Base-by-base conservation (phyloP, 2,329 filamentous ascomycete species). In the Pestalotiopsis sp. region DNA sequence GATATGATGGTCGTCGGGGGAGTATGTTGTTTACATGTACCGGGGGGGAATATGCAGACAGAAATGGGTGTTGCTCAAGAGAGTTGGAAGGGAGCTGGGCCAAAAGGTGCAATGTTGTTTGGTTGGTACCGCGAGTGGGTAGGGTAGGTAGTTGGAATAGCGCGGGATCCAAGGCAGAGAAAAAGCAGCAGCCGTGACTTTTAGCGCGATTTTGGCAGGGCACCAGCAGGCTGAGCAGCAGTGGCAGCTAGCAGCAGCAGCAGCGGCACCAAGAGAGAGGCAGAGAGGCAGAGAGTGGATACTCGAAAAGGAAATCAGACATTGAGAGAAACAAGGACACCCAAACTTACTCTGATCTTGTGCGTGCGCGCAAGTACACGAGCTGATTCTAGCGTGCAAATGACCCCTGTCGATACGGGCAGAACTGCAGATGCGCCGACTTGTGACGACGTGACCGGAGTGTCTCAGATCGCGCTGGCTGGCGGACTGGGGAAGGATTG, bases 51-150 rank as follows among this genome's bases (percentile, higher is more conserved):
- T 55, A 59, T 31, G 66, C 55, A 64, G 67, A 64, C 23, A 52
- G 45, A 36, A 36, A n/a, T 52, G 61, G 67, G 62, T 68, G 62
- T 68, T 70, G 31, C 66, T 69, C 64, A 59, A 69, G 52, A 68
- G 66, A 62, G 67, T 36, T 36, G 31, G 31, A 36, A 67, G 39
- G 64, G 60, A 55, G 52, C 13, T 58, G 27, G 31, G 58, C 45
- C 55, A 59, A 25, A 25, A 25, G 14, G 59, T 65, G 63, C 68
- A 70, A 64, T 70, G 68, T 70, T 70, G 68, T 66, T 65, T 52
- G 58, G 68, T 69, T 59, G 67, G 38, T 65, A 65, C 14, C 27
- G 23, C 14, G 60, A 36, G 31, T 36, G 31, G 31, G 31, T 36
- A 36, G 31, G 31, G 31, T 36, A 36, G 31, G 31, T 36, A 36